Evolutionary conservation across 257 asterid genomes (phyloP).

Genomic region (Penstemon eatonii): DNA sequence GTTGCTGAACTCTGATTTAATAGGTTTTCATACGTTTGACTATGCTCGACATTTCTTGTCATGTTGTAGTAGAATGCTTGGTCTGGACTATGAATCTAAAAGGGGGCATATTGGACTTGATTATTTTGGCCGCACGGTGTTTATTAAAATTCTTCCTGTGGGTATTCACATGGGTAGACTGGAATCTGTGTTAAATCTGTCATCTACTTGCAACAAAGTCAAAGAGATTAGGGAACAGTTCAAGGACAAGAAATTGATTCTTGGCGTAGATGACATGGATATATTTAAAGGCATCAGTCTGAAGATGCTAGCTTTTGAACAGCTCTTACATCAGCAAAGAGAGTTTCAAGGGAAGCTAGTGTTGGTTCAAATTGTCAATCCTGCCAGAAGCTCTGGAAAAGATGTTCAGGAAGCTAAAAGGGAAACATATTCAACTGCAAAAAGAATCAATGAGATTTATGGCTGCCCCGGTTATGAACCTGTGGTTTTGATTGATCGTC

Average conservation of each 20-base stretch:
- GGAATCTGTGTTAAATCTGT: slow-evolving; percentile 65
- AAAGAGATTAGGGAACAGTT: slow-evolving; percentile 67
- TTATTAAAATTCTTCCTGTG: slow-evolving; percentile 82
- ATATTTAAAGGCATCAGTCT: slow-evolving; percentile 89
- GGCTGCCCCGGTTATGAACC: slow-evolving; percentile 68
- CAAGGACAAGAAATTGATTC: slow-evolving; percentile 66
- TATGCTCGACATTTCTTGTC: slow-evolving; percentile 94
- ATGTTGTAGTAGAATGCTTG: slow-evolving; percentile 90
- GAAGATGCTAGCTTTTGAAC: slow-evolving; percentile 81
- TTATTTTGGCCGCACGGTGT: slow-evolving; percentile 86
- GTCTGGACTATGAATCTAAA: slow-evolving; percentile 85
- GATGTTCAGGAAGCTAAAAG: slow-evolving; percentile 81
- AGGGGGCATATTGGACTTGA: slow-evolving; percentile 95
- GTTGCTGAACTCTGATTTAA: slow-evolving; percentile 67
- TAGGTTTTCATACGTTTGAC: slow-evolving; percentile 91
- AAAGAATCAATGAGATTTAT: slow-evolving; percentile 59
- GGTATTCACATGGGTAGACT: slow-evolving; percentile 93
- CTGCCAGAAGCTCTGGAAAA: slow-evolving; percentile 87
- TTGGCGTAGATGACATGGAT: slow-evolving; percentile 95
- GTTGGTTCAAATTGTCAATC: slow-evolving; percentile 86
- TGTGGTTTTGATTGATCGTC: slow-evolving; percentile 75
- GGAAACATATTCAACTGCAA: slow-evolving; percentile 67
- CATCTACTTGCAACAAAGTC: slow-evolving; percentile 61
- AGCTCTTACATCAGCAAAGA: slow-evolving; percentile 56
- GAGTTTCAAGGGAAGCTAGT: slow-evolving; percentile 58